Evolutionary conservation across 345 rosid species (phyloP).

Genomic region (Xanthoceras sorbifolium): DNA sequence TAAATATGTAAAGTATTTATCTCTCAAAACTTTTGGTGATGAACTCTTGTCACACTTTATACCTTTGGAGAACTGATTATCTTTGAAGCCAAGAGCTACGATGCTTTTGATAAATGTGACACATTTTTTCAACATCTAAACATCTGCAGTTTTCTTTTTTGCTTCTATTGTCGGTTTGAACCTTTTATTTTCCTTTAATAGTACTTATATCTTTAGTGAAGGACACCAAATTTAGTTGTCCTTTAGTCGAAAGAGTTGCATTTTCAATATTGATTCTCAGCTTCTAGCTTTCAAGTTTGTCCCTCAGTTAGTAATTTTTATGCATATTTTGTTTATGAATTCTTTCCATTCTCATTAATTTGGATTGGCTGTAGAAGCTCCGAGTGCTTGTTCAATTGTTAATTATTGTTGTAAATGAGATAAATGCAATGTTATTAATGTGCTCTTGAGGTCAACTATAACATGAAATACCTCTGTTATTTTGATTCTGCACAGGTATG

Average conservation of each 20-base stretch:
- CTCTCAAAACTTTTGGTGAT: neutral
- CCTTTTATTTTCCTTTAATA: neutral
- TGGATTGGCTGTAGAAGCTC: neutral
- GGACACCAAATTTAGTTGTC: neutral
- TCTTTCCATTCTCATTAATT: neutral
- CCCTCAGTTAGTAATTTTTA: neutral
- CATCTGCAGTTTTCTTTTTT: neutral
- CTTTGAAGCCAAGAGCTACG: neutral
- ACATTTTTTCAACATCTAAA: neutral
- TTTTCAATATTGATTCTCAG: neutral
- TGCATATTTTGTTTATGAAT: neutral
- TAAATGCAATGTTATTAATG: neutral
- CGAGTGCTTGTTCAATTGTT: neutral
- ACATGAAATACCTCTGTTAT: neutral
- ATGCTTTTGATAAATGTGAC: neutral
- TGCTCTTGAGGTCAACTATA: neutral
- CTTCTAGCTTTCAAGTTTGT: neutral
- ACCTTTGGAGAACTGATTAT: neutral
- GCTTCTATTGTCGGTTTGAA: too few relatives aligned
- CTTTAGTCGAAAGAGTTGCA: neutral
- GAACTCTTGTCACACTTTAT: neutral
- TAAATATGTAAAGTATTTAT: neutral
- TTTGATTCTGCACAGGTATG: constrained; percentile 52
- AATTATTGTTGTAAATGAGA: neutral
- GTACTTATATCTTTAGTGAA: neutral